A percentile compares a stretch with the other conserved stretches of the same genome.
Evolutionary conservation across 2,329 filamentous ascomycete species (phyloP).

Genomic region (Geosmithia flava): DNA sequence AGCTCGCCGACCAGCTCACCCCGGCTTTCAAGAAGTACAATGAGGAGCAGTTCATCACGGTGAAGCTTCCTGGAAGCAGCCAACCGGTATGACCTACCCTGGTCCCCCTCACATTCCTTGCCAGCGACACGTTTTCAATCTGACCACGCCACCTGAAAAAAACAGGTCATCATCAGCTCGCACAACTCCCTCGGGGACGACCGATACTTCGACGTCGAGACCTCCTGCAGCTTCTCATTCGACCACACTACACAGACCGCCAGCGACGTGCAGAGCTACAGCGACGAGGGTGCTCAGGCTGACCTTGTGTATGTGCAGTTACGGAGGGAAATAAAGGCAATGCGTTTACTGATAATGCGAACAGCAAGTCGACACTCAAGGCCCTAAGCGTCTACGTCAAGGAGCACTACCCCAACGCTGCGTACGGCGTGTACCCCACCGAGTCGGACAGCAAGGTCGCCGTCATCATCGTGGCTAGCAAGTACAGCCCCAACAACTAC

Average conservation of each 20-base stretch:
- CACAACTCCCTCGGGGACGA: constrained; percentile 73
- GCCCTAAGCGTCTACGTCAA: constrained; percentile 61
- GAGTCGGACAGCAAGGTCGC: constrained; percentile 66
- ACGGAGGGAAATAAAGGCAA: neutral
- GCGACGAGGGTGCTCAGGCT: constrained; percentile 61
- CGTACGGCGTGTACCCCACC: constrained; percentile 72
- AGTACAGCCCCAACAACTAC: constrained; percentile 97
- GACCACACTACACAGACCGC: constrained; percentile 79
- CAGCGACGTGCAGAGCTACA: constrained; percentile 67
- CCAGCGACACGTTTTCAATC: neutral
- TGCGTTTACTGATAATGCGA: constrained; percentile 7
- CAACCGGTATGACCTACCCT: constrained; percentile 26
- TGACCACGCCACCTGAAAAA: neutral
- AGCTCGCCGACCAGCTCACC: constrained; percentile 57
- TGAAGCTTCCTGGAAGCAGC: constrained; percentile 79
- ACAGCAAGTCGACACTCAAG: constrained; percentile 74
- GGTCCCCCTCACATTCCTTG: neutral
- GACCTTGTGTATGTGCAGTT: constrained; percentile 59
- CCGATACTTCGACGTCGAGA: constrained; percentile 84
- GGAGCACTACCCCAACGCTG: constrained; percentile 79
- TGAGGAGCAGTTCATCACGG: constrained; percentile 81
- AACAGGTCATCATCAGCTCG: constrained; percentile 68
- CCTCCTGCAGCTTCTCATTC: constrained; percentile 76
- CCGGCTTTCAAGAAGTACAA: constrained; percentile 93
- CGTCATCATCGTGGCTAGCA: constrained; percentile 80